Base-by-base conservation (phyloP, 306 rosid genomes). In the Medicago ruthenica region DNA sequence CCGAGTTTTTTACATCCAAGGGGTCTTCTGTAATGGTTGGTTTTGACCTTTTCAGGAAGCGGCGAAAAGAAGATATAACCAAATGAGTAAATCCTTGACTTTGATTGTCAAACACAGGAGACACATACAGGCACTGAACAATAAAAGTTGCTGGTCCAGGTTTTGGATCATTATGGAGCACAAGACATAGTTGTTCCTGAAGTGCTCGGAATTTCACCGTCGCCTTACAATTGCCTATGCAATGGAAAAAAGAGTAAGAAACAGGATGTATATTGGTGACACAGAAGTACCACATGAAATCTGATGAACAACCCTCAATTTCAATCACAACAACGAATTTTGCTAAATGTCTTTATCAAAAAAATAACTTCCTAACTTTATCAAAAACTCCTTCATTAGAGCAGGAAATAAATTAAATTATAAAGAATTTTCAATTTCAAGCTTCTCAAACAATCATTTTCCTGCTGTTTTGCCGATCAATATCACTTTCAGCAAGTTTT, bases 1-100 rank as follows among this genome's bases (percentile, higher is more conserved):
- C 99, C 34, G 87, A 75, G 76, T 88, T 83, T 71, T 84, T 96
- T 34, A 82, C 86, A 62, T 87, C 85, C 63, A 65, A 70, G 21
- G 81, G 71, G 83, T 89, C 92, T 47, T 76, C 79, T 7, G 24
- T 44, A 7, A 68, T 69, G 47, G 63, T 79, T 80, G 83, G 82
- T 74, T 62, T 80, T 80, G 84, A 84, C 74, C 71, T 83, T 84
- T 90, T 92, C 5, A 85, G 61, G 82, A 78, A 89, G 64, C 91
- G 96, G 15, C 87, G 87, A 63, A 95, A 83, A 83, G 92, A 76
- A 73, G 97, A 95, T 77, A 89, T 75, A 67, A 95, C 80, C 83
- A 95, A 84, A 85, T 92, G 99, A 85, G 97, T 89, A 82, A 92
- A 90, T 47, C 99, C 99, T 80, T 83, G 92, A 77, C 83, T 54